A percentile compares a stretch with the other conserved stretches of the same genome.
These are phyloP conservation scores for Acer campestre DNA, from an alignment of 345 rosid species.

Conservation along the genomic window DNA sequence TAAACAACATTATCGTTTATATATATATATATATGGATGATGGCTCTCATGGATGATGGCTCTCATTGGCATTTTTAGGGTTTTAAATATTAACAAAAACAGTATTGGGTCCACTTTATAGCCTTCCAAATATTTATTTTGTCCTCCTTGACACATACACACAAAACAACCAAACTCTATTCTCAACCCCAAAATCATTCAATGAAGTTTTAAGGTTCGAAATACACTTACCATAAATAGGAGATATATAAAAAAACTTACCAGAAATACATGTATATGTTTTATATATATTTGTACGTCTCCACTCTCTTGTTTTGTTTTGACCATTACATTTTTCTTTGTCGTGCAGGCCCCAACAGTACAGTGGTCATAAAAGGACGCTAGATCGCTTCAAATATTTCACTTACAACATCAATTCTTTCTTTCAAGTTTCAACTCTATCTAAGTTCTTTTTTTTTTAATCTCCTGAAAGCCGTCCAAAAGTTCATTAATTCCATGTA, in stretches of 20 bases:
- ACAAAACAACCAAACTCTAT: neutral
- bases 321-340: too few species aligned
- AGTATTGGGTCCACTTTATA: conserved; percentile 8
- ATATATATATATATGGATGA: too few species aligned
- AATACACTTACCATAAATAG: too few species aligned
- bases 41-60: neutral
- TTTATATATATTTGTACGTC: too few species aligned
- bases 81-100: too few species aligned
- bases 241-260: too few species aligned
- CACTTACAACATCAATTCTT: too few species aligned
- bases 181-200: too few species aligned
- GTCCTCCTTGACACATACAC: neutral
- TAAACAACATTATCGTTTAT: neutral
- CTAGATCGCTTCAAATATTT: neutral
- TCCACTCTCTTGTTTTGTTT: too few species aligned
- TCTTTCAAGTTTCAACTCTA: neutral
- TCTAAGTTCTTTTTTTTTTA: neutral
- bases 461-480: neutral
- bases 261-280: too few species aligned
- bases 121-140: conserved; percentile 22
- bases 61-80: neutral
- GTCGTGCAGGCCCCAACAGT: conserved; percentile 28
- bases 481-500: neutral
- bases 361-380: conserved; percentile 33
- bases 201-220: too few species aligned